A percentile compares a stretch with the other conserved stretches of the same genome.
Evolutionary conservation across 202 grass and related monocot species (phyloP).

Genomic region (Brachypodium distachyon): DNA sequence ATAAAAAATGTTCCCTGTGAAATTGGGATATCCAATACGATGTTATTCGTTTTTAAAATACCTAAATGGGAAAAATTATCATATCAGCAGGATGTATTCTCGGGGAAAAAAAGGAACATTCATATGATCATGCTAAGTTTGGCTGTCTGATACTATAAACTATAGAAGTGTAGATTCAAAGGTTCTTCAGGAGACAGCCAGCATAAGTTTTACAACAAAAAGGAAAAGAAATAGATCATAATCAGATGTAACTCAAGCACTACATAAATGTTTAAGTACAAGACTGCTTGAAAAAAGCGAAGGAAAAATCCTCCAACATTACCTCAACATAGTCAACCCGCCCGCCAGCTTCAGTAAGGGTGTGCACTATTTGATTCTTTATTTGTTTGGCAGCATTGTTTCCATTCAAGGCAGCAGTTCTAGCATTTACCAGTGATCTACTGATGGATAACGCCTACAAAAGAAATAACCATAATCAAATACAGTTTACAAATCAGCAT

Average conservation of each 20-base stretch:
- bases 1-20: not conserved
- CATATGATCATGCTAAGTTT: not conserved
- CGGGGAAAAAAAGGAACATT: not conserved
- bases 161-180: not conserved
- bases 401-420: constrained; percentile 34
- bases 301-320: not conserved
- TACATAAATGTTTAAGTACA: not conserved
- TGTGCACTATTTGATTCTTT: constrained; percentile 44
- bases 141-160: not conserved
- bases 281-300: not conserved
- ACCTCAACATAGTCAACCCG: constrained; percentile 93
- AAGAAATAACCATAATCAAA: constrained; percentile 10
- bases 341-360: constrained; percentile 50
- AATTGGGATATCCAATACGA: not conserved
- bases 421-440: constrained; percentile 63
- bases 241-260: not conserved
- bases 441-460: constrained; percentile 61
- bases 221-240: not conserved
- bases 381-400: constrained; percentile 42
- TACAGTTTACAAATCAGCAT: not conserved
- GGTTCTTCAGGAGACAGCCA: not conserved
- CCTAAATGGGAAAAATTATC: not conserved
- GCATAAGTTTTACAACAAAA: not conserved
- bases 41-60: too few relatives aligned
- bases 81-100: not conserved